Percentiles rank a stretch among this genome's conserved stretches.
Conservation (phyloP, 2,329 filamentous ascomycete species). For the Paraphaeosphaeria minitans region DNA sequence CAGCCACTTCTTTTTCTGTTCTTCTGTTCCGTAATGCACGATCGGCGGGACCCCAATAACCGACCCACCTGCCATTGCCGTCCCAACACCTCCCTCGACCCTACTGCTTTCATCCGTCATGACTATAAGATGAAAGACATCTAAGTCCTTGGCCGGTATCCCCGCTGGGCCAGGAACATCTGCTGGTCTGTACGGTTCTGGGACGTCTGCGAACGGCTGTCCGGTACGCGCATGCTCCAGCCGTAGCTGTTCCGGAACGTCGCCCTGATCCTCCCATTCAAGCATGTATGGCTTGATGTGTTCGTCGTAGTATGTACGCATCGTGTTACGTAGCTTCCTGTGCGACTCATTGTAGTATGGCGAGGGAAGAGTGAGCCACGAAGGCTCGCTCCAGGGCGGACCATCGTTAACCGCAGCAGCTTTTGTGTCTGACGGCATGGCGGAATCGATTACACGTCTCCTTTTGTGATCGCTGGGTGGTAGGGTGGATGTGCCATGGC, state of each 20-base stretch:
- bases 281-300: slow-evolving; percentile 63
- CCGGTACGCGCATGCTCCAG: slow-evolving; percentile 49
- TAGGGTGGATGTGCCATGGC: not conserved
- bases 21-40: slow-evolving; percentile 64
- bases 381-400: slow-evolving; percentile 52
- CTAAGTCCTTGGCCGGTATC: slow-evolving; percentile 44
- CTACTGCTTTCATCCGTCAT: slow-evolving; percentile 61
- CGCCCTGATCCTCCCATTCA: slow-evolving; percentile 64
- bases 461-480: not conserved
- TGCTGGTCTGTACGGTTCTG: slow-evolving; percentile 50
- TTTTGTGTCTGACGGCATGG: slow-evolving; percentile 28
- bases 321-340: slow-evolving; percentile 59
- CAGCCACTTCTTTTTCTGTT: slow-evolving; percentile 64
- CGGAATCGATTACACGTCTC: not conserved
- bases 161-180: slow-evolving; percentile 45
- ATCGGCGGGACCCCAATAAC: slow-evolving; percentile 69
- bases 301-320: slow-evolving; percentile 65
- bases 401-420: slow-evolving; percentile 43
- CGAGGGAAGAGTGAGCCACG: slow-evolving; percentile 56
- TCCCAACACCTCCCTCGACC: slow-evolving; percentile 62
- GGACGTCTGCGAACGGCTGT: slow-evolving; percentile 52
- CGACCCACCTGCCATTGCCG: slow-evolving; percentile 63
- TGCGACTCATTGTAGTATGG: slow-evolving; percentile 70
- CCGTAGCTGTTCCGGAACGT: slow-evolving; percentile 54
- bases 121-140: slow-evolving; percentile 54